Evolutionary conservation across 805 yeast genomes (phyloP).

Genomic region (Diddensiella transvaalensis): DNA sequence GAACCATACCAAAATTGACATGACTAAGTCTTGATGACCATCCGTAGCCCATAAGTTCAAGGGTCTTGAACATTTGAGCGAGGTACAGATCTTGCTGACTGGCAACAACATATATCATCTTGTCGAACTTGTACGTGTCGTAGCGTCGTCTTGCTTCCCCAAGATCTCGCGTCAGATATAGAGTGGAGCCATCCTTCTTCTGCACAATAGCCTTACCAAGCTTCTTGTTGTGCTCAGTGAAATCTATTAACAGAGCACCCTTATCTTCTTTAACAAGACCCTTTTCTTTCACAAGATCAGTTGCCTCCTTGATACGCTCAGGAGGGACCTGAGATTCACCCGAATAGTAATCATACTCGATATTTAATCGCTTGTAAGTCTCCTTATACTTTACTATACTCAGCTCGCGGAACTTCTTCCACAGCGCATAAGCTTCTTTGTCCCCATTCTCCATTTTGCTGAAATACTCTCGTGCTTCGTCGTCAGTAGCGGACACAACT

Average conservation of each 20-base stretch:
- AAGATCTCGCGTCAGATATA: conserved; percentile 92
- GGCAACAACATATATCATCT: conserved; percentile 95
- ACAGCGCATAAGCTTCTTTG: conserved; percentile 64
- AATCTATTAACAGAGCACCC: conserved; percentile 87
- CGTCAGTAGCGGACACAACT: conserved; percentile 49
- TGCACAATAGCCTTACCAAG: conserved; percentile 89
- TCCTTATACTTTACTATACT: conserved; percentile 81
- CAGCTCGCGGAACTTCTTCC: conserved; percentile 87
- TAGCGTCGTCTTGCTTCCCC: conserved; percentile 95
- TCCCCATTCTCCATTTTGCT: conserved; percentile 93
- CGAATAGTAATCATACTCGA: conserved; percentile 80
- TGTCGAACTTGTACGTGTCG: conserved; percentile 79
- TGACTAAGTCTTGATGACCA: conserved; percentile 84
- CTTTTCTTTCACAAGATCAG: conserved; percentile 58
- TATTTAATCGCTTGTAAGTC: conserved; percentile 90
- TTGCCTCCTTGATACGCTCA: conserved; percentile 64
- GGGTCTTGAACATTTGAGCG: conserved; percentile 90
- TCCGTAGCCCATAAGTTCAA: conserved; percentile 82
- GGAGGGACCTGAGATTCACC: conserved; percentile 94
- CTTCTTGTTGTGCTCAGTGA: conserved; percentile 81
- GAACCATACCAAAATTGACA: conserved; percentile 95
- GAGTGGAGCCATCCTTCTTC: conserved; percentile 92
- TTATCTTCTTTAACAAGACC: conserved; percentile 77
- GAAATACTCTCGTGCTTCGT: conserved; percentile 83
- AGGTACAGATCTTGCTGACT: conserved; percentile 92